Conservation (phyloP, 1,284 basidiomycete species). For the Cutaneotrichosporon spelunceum region DNA sequence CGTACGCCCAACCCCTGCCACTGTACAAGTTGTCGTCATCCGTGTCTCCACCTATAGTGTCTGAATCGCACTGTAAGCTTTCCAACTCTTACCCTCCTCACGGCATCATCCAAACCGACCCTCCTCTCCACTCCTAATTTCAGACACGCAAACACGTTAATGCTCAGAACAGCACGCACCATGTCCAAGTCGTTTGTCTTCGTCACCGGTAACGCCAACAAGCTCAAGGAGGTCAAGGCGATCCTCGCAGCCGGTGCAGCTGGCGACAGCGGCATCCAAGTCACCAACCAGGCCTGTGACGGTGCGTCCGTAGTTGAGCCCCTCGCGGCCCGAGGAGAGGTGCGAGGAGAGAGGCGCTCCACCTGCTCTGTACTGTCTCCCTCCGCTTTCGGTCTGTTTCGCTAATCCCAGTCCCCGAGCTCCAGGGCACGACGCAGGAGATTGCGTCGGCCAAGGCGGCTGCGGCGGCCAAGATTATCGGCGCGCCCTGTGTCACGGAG, state of each 20-base stretch:
- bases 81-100: not conserved
- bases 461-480: constrained; percentile 76
- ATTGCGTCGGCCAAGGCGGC: constrained; percentile 85
- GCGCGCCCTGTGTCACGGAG: constrained; percentile 88
- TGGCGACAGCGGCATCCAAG: constrained; percentile 39
- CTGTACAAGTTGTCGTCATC: too few relatives aligned
- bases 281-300: constrained; percentile 42
- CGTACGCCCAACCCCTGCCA: too few relatives aligned
- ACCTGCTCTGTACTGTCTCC: too few relatives aligned
- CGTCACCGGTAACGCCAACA: constrained; percentile 92
- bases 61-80: not conserved
- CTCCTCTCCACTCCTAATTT: not conserved
- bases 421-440: constrained; percentile 89
- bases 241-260: constrained; percentile 46
- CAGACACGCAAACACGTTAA: not conserved
- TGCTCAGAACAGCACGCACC: not conserved
- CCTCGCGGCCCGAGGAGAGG: not conserved
- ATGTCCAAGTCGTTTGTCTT: constrained; percentile 58
- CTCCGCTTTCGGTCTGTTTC: too few relatives aligned
- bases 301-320: constrained; percentile 46
- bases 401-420: constrained; percentile 69
- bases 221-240: constrained; percentile 77
- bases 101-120: not conserved
- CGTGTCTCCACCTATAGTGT: too few relatives aligned
- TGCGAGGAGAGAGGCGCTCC: too few relatives aligned